A percentile compares a stretch with the other conserved stretches of the same genome.
Evolutionary conservation across 768 basidiomycete genomes (phyloP).

Genomic region (Kwoniella heveanensis): DNA sequence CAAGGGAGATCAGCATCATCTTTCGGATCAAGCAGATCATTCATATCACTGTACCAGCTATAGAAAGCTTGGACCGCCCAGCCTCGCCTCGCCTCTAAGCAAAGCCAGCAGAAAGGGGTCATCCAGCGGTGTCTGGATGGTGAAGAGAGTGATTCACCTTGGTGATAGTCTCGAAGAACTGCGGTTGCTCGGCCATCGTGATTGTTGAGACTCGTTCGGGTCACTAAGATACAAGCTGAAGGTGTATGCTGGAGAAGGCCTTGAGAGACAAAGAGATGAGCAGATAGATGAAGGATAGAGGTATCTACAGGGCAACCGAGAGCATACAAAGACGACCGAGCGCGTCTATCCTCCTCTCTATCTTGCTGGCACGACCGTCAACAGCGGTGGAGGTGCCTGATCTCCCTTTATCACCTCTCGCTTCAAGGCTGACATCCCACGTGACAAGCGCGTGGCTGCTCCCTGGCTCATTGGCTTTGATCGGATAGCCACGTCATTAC

Average conservation of each 20-base stretch:
- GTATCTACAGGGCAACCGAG: not conserved
- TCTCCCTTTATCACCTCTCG: too few relatives aligned
- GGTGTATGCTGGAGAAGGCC: too few relatives aligned
- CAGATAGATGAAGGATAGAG: too few relatives aligned
- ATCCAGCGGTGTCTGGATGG: too few relatives aligned
- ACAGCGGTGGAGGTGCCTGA: not conserved
- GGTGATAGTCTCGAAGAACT: slow-evolving; percentile 54
- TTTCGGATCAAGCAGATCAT: too few relatives aligned
- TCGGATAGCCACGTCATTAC: slow-evolving; percentile 16
- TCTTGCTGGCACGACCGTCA: not conserved
- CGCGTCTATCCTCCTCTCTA: not conserved
- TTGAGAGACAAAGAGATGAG: too few relatives aligned
- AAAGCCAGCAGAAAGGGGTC: too few relatives aligned
- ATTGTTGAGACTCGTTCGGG: too few relatives aligned
- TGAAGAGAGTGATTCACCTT: slow-evolving; percentile 35
- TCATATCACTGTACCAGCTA: too few relatives aligned
- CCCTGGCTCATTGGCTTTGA: not conserved
- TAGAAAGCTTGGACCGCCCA: too few relatives aligned
- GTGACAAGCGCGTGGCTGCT: slow-evolving; percentile 1
- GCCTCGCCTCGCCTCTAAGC: not conserved
- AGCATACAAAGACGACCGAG: not conserved
- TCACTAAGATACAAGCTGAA: too few relatives aligned
- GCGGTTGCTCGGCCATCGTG: slow-evolving; percentile 34
- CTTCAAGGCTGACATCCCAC: too few relatives aligned
- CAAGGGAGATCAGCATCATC: slow-evolving; percentile 3